Percentiles rank a stretch among this genome's conserved stretches.
These are phyloP conservation scores for Kernera saxatilis DNA, from an alignment of 345 rosid genomes.

Conservation along the genomic window DNA sequence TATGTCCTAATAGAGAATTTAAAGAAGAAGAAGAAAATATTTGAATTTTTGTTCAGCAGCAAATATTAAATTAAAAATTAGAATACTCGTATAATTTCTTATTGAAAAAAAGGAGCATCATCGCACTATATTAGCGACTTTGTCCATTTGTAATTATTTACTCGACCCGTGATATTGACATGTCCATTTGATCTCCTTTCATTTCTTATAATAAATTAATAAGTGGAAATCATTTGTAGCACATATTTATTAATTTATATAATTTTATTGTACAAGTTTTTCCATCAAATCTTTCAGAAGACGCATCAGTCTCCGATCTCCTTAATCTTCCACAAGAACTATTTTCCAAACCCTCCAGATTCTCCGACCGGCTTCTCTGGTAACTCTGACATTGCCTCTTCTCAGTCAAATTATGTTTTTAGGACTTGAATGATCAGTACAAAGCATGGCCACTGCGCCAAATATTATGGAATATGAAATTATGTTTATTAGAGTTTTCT, in stretches of 20 bases:
- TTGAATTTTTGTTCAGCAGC: no score
- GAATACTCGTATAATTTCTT: background rate
- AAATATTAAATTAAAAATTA: no score
- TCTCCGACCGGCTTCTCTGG: constrained; percentile 50
- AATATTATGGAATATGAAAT: background rate
- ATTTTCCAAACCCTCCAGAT: constrained; percentile 7
- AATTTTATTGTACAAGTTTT: background rate
- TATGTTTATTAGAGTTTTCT: background rate
- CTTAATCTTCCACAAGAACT: constrained; percentile 33
- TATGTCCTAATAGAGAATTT: background rate
- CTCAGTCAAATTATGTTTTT: background rate
- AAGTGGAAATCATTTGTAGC: background rate
- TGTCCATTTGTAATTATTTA: background rate
- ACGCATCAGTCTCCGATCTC: constrained; percentile 41
- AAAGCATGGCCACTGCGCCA: background rate
- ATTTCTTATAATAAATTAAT: background rate
- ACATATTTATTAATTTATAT: background rate
- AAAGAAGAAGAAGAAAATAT: background rate
- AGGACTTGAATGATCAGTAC: constrained; percentile 10
- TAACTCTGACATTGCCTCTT: constrained; percentile 17
- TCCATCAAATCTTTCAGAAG: constrained; percentile 20
- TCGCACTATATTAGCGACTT: constrained; percentile 10
- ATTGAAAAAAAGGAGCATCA: background rate
- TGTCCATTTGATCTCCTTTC: background rate
- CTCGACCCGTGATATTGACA: background rate